phyloP scores from a whole-genome alignment of 306 rosid species.

The Mimosa bimucronata region DNA sequence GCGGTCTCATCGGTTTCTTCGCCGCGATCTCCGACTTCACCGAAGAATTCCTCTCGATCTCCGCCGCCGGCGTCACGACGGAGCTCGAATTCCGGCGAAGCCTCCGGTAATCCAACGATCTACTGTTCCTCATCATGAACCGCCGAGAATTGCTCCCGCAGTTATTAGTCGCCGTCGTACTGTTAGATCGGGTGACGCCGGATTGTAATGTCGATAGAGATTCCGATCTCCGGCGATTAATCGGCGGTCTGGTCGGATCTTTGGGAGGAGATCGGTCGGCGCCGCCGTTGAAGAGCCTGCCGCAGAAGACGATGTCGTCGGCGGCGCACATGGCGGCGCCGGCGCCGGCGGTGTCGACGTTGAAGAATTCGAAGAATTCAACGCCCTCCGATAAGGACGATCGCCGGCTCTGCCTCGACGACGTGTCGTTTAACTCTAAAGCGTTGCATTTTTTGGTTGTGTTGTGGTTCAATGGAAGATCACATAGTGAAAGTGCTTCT shows the following conservation, averaged over 20 bases:
- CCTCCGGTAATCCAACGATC: constrained; percentile 62
- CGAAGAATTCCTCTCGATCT: constrained; percentile 50
- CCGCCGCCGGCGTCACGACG: constrained; percentile 33
- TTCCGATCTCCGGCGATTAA: constrained; percentile 59
- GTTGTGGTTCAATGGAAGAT: constrained; percentile 53
- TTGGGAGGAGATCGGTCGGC: not conserved
- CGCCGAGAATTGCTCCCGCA: constrained; percentile 32
- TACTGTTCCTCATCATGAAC: constrained; percentile 54
- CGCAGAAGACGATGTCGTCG: constrained; percentile 73
- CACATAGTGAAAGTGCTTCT: constrained; percentile 66
- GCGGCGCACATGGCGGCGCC: constrained; percentile 60
- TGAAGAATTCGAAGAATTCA: constrained; percentile 60
- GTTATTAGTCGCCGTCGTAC: constrained; percentile 32
- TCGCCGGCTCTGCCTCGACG: constrained; percentile 34
- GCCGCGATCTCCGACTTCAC: constrained; percentile 36
- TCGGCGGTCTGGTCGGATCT: constrained; percentile 2
- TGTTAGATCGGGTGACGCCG: constrained; percentile 59
- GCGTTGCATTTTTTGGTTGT: constrained; percentile 15
- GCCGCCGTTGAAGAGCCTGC: constrained; percentile 54
- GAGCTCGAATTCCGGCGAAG: constrained; percentile 44
- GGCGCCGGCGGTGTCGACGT: constrained; percentile 45
- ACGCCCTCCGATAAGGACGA: constrained; percentile 42
- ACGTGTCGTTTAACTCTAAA: constrained; percentile 28
- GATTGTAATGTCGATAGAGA: constrained; percentile 55
- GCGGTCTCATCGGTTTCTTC: constrained; percentile 48